These are phyloP conservation scores for Morella rubra DNA, from an alignment of 306 rosid species.

Conservation along the genomic window DNA sequence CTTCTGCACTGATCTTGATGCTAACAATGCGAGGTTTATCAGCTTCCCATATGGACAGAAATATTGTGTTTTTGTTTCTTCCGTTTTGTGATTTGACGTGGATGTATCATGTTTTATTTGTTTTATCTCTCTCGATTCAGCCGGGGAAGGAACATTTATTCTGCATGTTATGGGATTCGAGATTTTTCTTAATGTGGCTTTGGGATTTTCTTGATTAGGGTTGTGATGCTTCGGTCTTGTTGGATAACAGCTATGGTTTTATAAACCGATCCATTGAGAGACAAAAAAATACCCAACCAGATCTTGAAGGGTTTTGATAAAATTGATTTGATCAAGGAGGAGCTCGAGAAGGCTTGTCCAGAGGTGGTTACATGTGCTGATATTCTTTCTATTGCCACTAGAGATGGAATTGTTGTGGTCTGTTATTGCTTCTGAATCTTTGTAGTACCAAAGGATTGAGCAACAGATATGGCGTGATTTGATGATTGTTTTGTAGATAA, in stretches of 20 bases:
- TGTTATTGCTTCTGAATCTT: slow-evolving; percentile 19
- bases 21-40: neutral
- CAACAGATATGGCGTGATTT: neutral
- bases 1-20: neutral
- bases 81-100: neutral
- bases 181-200: neutral
- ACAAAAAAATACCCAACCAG: neutral
- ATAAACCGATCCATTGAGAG: slow-evolving; percentile 27
- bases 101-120: neutral
- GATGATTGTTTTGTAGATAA: neutral
- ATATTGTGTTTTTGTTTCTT: neutral
- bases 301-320: slow-evolving; percentile 48
- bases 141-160: too few relatives aligned
- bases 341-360: slow-evolving; percentile 52
- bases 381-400: slow-evolving; percentile 46
- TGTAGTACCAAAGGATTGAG: neutral
- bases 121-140: neutral
- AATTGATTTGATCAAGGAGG: slow-evolving; percentile 51
- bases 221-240: slow-evolving; percentile 56
- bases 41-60: neutral
- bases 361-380: slow-evolving; percentile 56
- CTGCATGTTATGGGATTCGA: too few relatives aligned
- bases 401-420: slow-evolving; percentile 55
- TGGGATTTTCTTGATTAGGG: slow-evolving; percentile 36
- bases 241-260: slow-evolving; percentile 53